Conservation (phyloP, 2,329 filamentous ascomycete species). For the Talaromyces atroroseus region DNA sequence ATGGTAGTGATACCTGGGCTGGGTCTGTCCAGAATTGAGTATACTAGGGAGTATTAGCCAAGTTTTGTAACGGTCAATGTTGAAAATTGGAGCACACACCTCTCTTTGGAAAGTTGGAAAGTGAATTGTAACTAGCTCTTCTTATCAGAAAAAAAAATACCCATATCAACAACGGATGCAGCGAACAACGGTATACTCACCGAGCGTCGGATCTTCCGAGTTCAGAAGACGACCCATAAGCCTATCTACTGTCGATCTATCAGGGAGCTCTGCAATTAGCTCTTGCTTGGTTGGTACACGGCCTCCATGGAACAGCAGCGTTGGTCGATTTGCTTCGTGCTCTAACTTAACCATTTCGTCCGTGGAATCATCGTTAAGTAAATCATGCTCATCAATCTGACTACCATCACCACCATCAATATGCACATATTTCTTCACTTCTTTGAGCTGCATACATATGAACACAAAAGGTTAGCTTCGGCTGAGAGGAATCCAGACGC, state of each 20-base stretch:
- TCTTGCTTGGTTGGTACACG: conserved; percentile 26
- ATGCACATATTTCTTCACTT: conserved; percentile 28
- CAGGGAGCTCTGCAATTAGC: conserved; percentile 27
- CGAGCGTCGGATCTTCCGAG: conserved; percentile 26
- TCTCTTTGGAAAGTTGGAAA: conserved; percentile 29
- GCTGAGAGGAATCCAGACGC: not conserved
- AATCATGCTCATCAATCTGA: not conserved
- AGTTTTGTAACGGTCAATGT: not conserved
- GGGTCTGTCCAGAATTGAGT: conserved; percentile 28
- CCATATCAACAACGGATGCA: conserved; percentile 35
- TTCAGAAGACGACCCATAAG: conserved; percentile 31
- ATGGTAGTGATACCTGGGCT: conserved; percentile 23
- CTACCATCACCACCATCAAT: not conserved
- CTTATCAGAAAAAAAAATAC: conserved; percentile 21
- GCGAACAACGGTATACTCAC: conserved; percentile 16
- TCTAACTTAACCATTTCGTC: conserved; percentile 22
- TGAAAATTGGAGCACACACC: conserved; percentile 23
- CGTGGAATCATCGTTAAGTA: conserved; percentile 15
- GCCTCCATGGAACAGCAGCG: conserved; percentile 25
- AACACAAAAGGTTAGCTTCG: not conserved
- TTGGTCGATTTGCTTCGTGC: conserved; percentile 19
- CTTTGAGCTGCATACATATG: conserved; percentile 24
- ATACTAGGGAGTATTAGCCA: conserved; percentile 18
- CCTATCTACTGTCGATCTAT: conserved; percentile 27
- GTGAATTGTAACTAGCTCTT: conserved; percentile 23